Evolutionary conservation across 805 yeast genomes (phyloP).

Genomic region (Candida sakaeoensis): DNA sequence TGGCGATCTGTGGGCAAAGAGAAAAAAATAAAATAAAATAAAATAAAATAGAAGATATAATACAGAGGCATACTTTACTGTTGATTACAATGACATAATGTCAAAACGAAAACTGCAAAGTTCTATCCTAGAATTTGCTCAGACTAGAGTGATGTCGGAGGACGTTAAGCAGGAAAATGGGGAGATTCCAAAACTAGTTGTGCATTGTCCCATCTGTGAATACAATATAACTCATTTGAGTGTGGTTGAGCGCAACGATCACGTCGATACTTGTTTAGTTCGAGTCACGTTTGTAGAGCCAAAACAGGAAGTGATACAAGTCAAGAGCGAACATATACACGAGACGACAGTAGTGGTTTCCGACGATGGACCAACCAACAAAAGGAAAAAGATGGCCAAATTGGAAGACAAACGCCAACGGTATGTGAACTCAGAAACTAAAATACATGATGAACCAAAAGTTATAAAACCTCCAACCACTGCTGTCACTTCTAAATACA

Average conservation of each 20-base stretch:
- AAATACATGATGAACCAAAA: constrained; percentile 5
- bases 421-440: constrained; percentile 12
- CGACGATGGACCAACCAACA: not conserved
- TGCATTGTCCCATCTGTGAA: constrained; percentile 52
- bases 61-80: too few species aligned
- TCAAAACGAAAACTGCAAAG: constrained; percentile 6
- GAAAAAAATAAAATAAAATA: too few species aligned
- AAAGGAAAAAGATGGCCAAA: constrained; percentile 8
- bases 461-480: constrained; percentile 6
- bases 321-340: too few species aligned
- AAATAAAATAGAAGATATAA: too few species aligned
- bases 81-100: constrained; percentile 1
- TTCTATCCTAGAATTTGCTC: constrained; percentile 22
- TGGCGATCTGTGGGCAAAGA: too few species aligned
- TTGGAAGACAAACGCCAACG: constrained; percentile 15
- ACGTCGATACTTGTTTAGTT: constrained; percentile 53
- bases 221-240: constrained; percentile 33
- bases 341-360: not conserved
- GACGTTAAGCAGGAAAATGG: not conserved
- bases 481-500: constrained; percentile 2
- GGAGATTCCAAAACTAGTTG: not conserved
- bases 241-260: constrained; percentile 44
- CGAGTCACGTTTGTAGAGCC: constrained; percentile 20
- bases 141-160: constrained; percentile 1
- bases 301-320: not conserved